Evolutionary conservation across 2,329 filamentous ascomycete genomes (phyloP), one percentile per base, ranked within the genome.

Genomic region (Sordariomycetes sp.): DNA sequence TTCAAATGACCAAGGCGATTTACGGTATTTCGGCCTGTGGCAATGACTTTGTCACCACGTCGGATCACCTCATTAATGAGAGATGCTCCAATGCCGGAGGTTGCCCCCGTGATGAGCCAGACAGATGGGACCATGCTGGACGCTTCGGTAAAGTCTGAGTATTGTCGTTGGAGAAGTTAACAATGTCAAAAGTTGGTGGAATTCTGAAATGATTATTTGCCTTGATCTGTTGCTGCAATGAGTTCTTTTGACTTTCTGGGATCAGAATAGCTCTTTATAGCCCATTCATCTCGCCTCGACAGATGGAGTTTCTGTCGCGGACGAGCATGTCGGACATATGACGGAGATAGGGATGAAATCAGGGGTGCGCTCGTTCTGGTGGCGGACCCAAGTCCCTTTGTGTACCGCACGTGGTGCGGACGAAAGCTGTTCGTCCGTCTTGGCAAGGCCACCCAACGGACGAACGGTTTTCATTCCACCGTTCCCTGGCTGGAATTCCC

Each of bases 81-180:
- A 4, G 45, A 43, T 4, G 44, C 44, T 1, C 55, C 55, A 33
- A 58, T 48, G 5, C 55, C 55, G 1, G 53, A 50, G 19, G 55
- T 52, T 9, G 48, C 44, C 14, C 52, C 55, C 15, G 54, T 59
- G 12, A 57, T 41, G 18, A 59, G 49, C 49, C 50, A 58, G 6
- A 56, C 38, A 8, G 50, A 46, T 10, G 45, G 45, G 3, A 49
- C 27, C 52, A 56, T 53, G 33, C 34, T 40, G 12, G 33, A 17
- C 4, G 23, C n/a, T n/a, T 33, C n/a, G n/a, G n/a, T n/a, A n/a
- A n/a, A n/a, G n/a, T n/a, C n/a, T n/a, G n/a, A n/a, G 5, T 4
- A 21, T 17, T 33, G 31, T n/a, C 31, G 21, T 20, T 21, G 23
- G 4, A n/a, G 19, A 33, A 33, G n/a, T 5, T 10, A 33, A 21